These are phyloP conservation scores for Tetrapisispora phaffii DNA, from an alignment of 805 yeast genomes.

Conservation along the genomic window DNA sequence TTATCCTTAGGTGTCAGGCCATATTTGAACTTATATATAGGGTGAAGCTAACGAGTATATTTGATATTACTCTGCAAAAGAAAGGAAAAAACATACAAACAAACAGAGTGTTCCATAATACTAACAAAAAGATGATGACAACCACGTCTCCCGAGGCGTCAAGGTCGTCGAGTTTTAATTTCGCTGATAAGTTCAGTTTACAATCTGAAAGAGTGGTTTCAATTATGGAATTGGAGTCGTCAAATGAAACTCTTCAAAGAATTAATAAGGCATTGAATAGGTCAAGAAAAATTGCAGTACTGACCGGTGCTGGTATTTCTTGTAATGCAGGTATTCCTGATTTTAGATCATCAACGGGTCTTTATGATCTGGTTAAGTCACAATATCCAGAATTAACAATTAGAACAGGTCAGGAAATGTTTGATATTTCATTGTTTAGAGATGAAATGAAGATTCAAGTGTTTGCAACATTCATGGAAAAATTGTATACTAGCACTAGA, in stretches of 20 bases:
- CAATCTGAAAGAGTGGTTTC: conserved; percentile 13
- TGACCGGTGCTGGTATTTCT: conserved; percentile 95
- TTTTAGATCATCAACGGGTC: conserved; percentile 75
- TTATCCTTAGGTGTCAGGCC: too few relatives aligned
- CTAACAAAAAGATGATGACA: not conserved
- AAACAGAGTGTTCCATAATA: not conserved
- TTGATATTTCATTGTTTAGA: conserved; percentile 75
- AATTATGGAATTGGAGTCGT: conserved; percentile 9
- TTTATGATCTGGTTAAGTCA: conserved; percentile 62
- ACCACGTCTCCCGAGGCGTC: not conserved
- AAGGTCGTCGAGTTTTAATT: not conserved
- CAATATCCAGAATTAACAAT: conserved; percentile 45
- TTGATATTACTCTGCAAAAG: too few relatives aligned
- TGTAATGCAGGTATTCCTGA: conserved; percentile 97
- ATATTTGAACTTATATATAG: too few relatives aligned
- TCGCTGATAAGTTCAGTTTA: conserved; percentile 2
- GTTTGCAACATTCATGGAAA: conserved; percentile 88
- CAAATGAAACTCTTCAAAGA: conserved; percentile 12
- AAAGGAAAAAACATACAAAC: not conserved
- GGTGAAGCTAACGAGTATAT: too few relatives aligned
- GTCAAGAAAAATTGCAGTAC: conserved; percentile 44
- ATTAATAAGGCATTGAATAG: conserved; percentile 23
- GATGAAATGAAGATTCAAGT: conserved; percentile 52
- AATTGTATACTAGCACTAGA: conserved; percentile 52
- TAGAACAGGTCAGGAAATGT: conserved; percentile 80